A percentile compares a stretch with the other conserved stretches of the same genome.
Conservation (phyloP, 805 yeast species). For the Sungouiella thailandica region DNA sequence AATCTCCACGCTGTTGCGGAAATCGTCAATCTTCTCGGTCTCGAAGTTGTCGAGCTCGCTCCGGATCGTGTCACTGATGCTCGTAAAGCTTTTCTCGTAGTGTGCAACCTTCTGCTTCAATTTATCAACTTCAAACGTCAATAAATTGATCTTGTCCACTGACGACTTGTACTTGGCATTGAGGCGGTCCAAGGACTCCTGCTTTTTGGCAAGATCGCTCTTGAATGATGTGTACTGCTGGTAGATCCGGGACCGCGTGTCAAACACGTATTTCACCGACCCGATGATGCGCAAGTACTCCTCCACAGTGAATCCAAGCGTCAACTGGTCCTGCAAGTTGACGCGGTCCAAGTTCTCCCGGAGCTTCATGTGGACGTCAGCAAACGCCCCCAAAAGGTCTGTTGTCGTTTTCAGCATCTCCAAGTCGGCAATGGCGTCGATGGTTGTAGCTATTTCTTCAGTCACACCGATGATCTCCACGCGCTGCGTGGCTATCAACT, state of each 20-base stretch:
- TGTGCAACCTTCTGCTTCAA: constrained; percentile 49
- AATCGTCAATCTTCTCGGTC: constrained; percentile 71
- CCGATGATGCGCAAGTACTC: constrained; percentile 78
- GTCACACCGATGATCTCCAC: constrained; percentile 64
- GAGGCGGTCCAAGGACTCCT: constrained; percentile 40
- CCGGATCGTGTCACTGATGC: constrained; percentile 61
- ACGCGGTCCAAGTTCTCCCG: constrained; percentile 73
- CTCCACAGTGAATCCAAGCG: constrained; percentile 81
- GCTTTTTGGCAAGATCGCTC: constrained; percentile 44
- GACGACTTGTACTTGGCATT: constrained; percentile 43
- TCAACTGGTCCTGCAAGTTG: constrained; percentile 78
- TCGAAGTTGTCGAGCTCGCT: constrained; percentile 68
- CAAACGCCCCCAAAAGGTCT: constrained; percentile 63
- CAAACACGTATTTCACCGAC: constrained; percentile 68
- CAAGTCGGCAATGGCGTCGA: constrained; percentile 58
- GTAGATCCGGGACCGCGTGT: constrained; percentile 61
- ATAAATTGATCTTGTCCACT: constrained; percentile 54
- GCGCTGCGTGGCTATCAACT: constrained; percentile 68
- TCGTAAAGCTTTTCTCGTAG: constrained; percentile 58
- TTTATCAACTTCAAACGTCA: constrained; percentile 55
- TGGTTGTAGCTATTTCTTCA: constrained; percentile 57
- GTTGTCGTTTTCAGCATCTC: constrained; percentile 68
- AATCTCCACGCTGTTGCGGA: constrained; percentile 84
- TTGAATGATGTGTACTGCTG: constrained; percentile 38
- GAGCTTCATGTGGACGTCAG: constrained; percentile 64